Evolutionary conservation across 352 stramenopile species (phyloP).

Genomic region (Stramenopiles sp.): DNA sequence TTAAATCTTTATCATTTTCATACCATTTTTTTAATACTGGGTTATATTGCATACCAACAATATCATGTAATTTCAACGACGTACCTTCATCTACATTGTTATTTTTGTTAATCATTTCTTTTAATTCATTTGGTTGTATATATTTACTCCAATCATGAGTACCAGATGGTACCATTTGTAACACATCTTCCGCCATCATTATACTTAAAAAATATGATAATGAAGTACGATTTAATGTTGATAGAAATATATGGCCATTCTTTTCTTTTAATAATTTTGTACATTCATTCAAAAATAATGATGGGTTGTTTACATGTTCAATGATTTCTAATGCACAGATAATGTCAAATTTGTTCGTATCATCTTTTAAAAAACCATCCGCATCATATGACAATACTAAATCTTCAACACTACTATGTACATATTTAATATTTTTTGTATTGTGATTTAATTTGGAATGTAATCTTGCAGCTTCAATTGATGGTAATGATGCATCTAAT

Average conservation of each 20-base stretch:
- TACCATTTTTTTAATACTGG: not conserved
- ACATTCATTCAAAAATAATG: constrained; percentile 26
- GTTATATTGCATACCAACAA: not conserved
- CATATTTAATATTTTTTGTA: constrained; percentile 27
- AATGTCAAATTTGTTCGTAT: constrained; percentile 32
- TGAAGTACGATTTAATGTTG: constrained; percentile 44
- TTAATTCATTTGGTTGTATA: constrained; percentile 10
- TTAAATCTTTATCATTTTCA: not conserved
- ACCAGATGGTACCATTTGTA: constrained; percentile 38
- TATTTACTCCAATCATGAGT: constrained; percentile 57
- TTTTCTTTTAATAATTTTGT: constrained; percentile 18
- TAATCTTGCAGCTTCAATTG: constrained; percentile 31
- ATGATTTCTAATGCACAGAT: constrained; percentile 50
- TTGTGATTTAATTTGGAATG: constrained; percentile 25
- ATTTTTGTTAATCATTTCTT: not conserved
- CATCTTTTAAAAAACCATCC: constrained; percentile 1
- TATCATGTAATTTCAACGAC: not conserved
- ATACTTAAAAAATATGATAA: constrained; percentile 35
- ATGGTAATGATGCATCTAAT: constrained; percentile 37
- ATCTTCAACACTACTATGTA: constrained; percentile 34
- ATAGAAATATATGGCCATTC: constrained; percentile 42
- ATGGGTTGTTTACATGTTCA: constrained; percentile 41
- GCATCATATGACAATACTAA: constrained; percentile 21
- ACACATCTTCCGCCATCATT: constrained; percentile 44
- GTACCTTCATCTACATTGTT: not conserved